Evolutionary conservation across 768 basidiomycete species (phyloP), one percentile per base, ranked within the genome.

Genomic region (Calocera viscosa): DNA sequence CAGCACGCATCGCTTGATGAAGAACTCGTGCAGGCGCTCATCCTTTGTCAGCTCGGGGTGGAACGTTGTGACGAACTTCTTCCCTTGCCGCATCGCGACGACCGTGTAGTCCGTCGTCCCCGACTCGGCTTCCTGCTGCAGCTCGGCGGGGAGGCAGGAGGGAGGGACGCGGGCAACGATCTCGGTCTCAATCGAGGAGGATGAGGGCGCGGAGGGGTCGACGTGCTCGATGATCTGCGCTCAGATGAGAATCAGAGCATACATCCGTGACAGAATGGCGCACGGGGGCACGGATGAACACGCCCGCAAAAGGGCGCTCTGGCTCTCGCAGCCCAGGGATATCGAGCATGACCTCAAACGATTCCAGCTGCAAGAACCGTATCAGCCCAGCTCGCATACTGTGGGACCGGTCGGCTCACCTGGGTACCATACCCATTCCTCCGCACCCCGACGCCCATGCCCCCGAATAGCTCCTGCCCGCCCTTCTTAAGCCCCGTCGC

Each of bases 391-490:
- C 30, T 2, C n/a, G 41, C 28, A 3, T 26, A 53, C 17, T 66
- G n/a, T n/a, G 49, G 26, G 33, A 63, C 35, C 11, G 60, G 67
- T 16, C n/a, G 24, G 76, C 79, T 69, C 72, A 91, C 93, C 82
- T 90, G 91, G 2, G 90, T 84, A n/a, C 94, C 94, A 85, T 90
- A 98, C 2, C 92, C 90, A 71, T 98, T 98, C 69, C 94, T 82
- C 65, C 84, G 86, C 34, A 94, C 86, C 2, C 83, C 84, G 69
- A 95, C 81, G 2, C 86, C 84, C 72, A 96, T 83, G 8, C 88
- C 92, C 33, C 86, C 86, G 12, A 95, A 77, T 16, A 94, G 80
- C 71, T 94, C 90, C 75, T 95, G 93, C 0, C 92, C 92, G 33
- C 89, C 90, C 72, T 86, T 87, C 79, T 92, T 93, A 1, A 86